These are phyloP conservation scores for Cladosporium sp. DNA, from an alignment of 2,329 filamentous ascomycete species.

Conservation along the genomic window DNA sequence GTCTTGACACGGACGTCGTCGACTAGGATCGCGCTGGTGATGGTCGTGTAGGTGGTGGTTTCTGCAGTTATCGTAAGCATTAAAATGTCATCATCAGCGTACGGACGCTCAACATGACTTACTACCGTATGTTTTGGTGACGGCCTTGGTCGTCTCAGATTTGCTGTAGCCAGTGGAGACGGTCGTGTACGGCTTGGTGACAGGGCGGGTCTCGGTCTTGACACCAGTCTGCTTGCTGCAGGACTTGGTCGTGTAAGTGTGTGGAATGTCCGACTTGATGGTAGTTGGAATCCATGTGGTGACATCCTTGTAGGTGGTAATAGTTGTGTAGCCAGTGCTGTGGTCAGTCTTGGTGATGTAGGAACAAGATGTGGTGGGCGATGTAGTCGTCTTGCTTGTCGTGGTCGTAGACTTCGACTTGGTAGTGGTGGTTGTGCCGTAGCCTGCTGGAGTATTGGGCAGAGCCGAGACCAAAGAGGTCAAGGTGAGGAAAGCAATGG, in stretches of 20 bases:
- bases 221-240: conserved; percentile 1
- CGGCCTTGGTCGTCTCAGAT: background rate
- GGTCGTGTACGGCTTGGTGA: conserved; percentile 3
- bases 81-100: too few relatives aligned
- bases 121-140: background rate
- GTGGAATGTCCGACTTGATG: background rate
- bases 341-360: background rate
- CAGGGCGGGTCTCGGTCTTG: background rate
- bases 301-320: conserved; percentile 7
- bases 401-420: background rate
- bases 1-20: background rate
- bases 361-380: background rate
- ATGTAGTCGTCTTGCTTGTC: background rate
- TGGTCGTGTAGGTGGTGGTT: background rate
- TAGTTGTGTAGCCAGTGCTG: background rate
- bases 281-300: background rate
- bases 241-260: conserved; percentile 1
- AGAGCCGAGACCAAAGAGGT: conserved; percentile 7
- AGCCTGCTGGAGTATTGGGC: background rate
- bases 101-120: background rate
- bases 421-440: conserved; percentile 1
- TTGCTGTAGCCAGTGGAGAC: conserved; percentile 1
- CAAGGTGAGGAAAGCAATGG: conserved; percentile 3
- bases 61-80: background rate
- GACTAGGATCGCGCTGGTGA: background rate